A percentile compares a stretch with the other conserved stretches of the same genome.
These are phyloP conservation scores for Dichotomocladium elegans DNA, from an alignment of 371 early-diverging fungal genomes.

Conservation along the genomic window DNA sequence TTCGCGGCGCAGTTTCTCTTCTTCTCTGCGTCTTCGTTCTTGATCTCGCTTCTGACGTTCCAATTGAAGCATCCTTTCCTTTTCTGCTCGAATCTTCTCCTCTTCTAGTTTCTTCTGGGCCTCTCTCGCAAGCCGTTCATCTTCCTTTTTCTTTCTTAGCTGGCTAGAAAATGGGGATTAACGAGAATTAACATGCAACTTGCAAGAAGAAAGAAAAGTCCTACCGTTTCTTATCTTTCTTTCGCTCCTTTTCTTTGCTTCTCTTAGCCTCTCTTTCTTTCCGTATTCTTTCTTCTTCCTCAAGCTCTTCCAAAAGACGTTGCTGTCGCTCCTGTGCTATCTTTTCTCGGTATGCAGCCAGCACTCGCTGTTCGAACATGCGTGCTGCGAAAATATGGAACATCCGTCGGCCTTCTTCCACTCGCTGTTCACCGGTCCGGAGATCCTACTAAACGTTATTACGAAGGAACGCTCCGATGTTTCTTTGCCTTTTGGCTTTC, in stretches of 20 bases:
- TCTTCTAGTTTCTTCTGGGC: conserved; percentile 26
- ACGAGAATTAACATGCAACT: not conserved
- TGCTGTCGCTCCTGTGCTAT: conserved; percentile 76
- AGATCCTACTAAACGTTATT: conserved; percentile 44
- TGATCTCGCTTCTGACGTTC: conserved; percentile 25
- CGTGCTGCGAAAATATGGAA: conserved; percentile 92
- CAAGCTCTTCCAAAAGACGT: conserved; percentile 72
- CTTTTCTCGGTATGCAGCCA: conserved; percentile 87
- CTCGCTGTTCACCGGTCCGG: conserved; percentile 75
- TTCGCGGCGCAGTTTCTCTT: conserved; percentile 48
- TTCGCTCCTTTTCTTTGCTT: conserved; percentile 62
- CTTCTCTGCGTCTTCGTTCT: conserved; percentile 43
- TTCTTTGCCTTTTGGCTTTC: not conserved
- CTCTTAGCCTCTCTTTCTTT: conserved; percentile 62
- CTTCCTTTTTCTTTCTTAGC: conserved; percentile 26
- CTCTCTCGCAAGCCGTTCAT: conserved; percentile 25
- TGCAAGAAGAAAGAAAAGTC: not conserved
- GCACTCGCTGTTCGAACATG: conserved; percentile 90
- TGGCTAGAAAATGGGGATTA: conserved; percentile 1
- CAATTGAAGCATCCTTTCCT: conserved; percentile 2
- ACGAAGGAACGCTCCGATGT: not conserved
- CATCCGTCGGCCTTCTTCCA: conserved; percentile 88
- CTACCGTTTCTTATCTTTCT: conserved; percentile 52
- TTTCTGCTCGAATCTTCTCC: conserved; percentile 9
- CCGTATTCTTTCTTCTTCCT: conserved; percentile 70